Evolutionary conservation across 2,329 filamentous ascomycete genomes (phyloP).

Genomic region (Fusarium incarnatum): DNA sequence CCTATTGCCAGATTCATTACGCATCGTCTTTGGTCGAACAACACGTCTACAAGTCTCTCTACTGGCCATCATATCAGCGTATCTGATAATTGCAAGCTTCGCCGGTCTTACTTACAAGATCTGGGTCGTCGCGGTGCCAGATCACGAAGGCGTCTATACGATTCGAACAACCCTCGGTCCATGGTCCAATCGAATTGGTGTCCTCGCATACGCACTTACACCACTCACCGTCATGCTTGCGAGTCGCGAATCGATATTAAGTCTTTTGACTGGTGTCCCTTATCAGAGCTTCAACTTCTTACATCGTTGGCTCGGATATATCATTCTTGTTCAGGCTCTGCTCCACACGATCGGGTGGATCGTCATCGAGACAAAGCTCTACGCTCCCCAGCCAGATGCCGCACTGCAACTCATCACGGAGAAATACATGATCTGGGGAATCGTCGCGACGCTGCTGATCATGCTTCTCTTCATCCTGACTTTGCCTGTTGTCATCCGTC

Average conservation of each 20-base stretch:
- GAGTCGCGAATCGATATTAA: not conserved
- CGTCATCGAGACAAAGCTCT: not conserved
- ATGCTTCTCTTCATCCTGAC: not conserved
- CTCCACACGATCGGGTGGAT: not conserved
- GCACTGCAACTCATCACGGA: not conserved
- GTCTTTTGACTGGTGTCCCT: not conserved
- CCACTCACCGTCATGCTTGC: not conserved
- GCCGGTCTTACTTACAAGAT: not conserved
- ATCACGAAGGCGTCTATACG: not conserved
- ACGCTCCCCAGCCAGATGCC: not conserved
- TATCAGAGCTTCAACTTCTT: constrained; percentile 3
- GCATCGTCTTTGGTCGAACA: not conserved
- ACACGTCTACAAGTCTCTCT: not conserved
- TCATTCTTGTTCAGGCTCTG: not conserved
- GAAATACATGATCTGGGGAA: not conserved
- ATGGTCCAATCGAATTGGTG: not conserved
- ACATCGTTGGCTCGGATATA: constrained; percentile 2
- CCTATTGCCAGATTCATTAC: not conserved
- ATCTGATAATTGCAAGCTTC: not conserved
- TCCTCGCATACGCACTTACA: not conserved
- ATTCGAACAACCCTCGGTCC: not conserved
- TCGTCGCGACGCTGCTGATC: not conserved
- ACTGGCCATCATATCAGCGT: not conserved
- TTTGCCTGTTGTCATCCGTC: not conserved
- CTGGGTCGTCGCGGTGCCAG: not conserved